Evolutionary conservation across 164 flowering plant species (phyloP).

Genomic region (Protea cynaroides): DNA sequence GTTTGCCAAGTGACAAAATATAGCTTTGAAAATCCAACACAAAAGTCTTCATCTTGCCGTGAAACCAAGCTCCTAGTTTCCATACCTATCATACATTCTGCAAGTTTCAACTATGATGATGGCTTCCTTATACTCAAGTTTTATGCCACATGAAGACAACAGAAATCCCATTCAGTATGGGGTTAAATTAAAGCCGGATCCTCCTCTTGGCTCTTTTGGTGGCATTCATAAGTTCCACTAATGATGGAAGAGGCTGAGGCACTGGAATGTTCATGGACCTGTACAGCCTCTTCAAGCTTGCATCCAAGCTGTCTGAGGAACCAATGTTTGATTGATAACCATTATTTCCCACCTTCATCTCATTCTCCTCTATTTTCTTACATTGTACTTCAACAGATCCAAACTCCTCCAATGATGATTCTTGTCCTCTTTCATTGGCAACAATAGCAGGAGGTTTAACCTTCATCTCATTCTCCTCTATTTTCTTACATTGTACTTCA

Average conservation of each 20-base stretch:
- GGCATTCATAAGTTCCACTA: constrained; percentile 53
- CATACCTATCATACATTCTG: neutral
- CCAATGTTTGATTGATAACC: constrained; percentile 15
- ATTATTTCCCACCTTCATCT: constrained; percentile 8
- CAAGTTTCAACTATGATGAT: neutral
- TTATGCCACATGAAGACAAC: neutral
- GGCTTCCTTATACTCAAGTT: no score
- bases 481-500: constrained; percentile 12
- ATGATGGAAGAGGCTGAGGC: constrained; percentile 75
- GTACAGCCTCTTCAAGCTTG: constrained; percentile 52
- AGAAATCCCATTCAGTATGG: neutral
- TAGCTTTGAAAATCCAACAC: no score
- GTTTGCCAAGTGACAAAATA: no score
- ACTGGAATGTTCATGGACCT: constrained; percentile 77
- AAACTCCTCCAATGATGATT: constrained; percentile 10
- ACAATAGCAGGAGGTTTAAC: no score
- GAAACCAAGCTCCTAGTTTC: neutral
- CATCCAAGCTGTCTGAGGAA: constrained; percentile 30
- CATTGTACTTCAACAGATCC: constrained; percentile 11
- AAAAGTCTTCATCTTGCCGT: neutral
- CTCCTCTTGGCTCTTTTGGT: constrained; percentile 40
- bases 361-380: constrained; percentile 14
- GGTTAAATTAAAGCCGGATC: neutral
- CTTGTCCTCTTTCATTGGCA: constrained; percentile 5
- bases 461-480: constrained; percentile 12